Evolutionary conservation across 2,329 filamentous ascomycete species (phyloP).

Genomic region (Coniochaeta pulveracea): DNA sequence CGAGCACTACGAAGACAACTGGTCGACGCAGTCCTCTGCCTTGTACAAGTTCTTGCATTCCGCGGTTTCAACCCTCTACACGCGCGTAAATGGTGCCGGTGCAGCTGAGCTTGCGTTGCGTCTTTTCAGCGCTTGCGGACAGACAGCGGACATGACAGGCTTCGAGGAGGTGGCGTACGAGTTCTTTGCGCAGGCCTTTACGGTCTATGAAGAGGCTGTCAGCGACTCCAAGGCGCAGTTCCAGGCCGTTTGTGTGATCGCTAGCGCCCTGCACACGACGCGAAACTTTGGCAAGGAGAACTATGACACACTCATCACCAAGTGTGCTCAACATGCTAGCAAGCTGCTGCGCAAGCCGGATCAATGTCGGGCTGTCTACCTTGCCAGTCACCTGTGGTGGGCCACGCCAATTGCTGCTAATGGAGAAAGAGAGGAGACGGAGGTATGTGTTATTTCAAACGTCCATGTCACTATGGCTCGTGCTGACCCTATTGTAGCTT

Average conservation of each 20-base stretch:
- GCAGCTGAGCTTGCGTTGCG: conserved; percentile 82
- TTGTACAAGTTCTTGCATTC: conserved; percentile 95
- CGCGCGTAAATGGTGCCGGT: conserved; percentile 64
- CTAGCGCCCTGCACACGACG: conserved; percentile 77
- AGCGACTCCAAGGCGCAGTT: conserved; percentile 95
- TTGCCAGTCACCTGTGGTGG: conserved; percentile 98
- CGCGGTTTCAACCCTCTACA: conserved; percentile 75
- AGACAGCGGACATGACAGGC: conserved; percentile 80
- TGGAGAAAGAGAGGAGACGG: conserved; percentile 70
- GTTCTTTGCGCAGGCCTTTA: conserved; percentile 97
- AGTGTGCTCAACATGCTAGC: conserved; percentile 91
- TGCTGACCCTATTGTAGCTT: conserved; percentile 46
- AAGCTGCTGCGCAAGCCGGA: conserved; percentile 96
- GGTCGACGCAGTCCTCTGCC: conserved; percentile 56
- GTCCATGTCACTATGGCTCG: background rate
- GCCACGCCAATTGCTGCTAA: conserved; percentile 70
- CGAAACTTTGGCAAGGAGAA: conserved; percentile 92
- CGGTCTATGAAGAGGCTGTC: conserved; percentile 92
- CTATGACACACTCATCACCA: conserved; percentile 97
- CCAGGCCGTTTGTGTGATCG: conserved; percentile 92
- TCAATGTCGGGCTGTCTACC: conserved; percentile 90
- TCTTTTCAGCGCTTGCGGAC: conserved; percentile 82
- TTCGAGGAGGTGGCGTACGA: conserved; percentile 97
- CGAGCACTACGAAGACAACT: conserved; percentile 67
- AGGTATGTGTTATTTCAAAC: conserved; percentile 55